Percentiles rank a stretch among this genome's conserved stretches.
phyloP scores from a whole-genome alignment of 306 rosid genomes.

The Cicer yamashitae region DNA sequence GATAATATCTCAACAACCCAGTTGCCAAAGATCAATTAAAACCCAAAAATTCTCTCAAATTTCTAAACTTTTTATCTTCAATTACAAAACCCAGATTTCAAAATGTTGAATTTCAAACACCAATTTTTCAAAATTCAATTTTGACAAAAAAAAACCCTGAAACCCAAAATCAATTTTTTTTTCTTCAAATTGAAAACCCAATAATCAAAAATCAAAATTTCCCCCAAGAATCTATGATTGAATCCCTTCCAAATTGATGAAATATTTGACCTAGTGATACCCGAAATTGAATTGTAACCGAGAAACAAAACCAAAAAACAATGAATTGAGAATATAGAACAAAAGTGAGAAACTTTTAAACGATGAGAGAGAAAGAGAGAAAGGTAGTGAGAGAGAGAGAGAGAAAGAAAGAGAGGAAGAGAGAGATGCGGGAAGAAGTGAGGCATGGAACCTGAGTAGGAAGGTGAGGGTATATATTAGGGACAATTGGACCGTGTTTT shows the following conservation, averaged over 20 bases:
- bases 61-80: conserved; percentile 18
- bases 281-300: not conserved
- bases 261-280: too few relatives aligned
- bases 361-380: conserved; percentile 23
- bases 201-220: not conserved
- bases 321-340: not conserved
- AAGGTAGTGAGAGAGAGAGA: conserved; percentile 25
- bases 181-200: not conserved
- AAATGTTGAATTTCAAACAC: conserved; percentile 19
- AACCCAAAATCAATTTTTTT: not conserved
- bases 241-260: too few relatives aligned
- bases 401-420: conserved; percentile 27
- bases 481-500: conserved; percentile 62
- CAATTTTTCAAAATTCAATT: not conserved
- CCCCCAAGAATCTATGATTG: too few relatives aligned
- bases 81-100: conserved; percentile 26
- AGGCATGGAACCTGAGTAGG: conserved; percentile 55
- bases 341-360: conserved; percentile 15
- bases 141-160: not conserved
- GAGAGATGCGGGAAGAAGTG: conserved; percentile 38
- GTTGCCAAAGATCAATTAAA: not conserved
- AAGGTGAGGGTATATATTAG: conserved; percentile 56
- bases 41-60: not conserved
- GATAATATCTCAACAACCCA: conserved; percentile 9
- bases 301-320: not conserved